Base-by-base conservation (phyloP, 768 basidiomycete genomes). In the Kwoniella sp. region DNA sequence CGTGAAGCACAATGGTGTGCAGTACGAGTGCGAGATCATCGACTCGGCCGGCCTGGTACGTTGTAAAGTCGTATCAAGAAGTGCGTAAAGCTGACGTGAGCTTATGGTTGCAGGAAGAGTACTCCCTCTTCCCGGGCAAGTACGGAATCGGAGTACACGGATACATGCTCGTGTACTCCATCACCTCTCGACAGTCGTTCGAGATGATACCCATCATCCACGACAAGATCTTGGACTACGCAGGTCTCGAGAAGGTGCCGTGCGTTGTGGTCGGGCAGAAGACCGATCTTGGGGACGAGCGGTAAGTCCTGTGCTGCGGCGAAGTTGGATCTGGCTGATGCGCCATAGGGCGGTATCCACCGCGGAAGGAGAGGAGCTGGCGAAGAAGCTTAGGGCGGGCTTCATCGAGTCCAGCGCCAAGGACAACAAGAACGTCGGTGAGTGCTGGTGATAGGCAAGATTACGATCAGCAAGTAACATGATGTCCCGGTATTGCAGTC, bases 61-160 rank as follows among this genome's bases (percentile, higher is more conserved):
- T 71, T 33, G 5, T 4, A n/a, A n/a, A n/a, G n/a, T n/a, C 23
- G 34, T 36, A 6, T 6, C 5, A 15, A 36, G 15, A 19, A 15
- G 9, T n/a, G n/a, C 3, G 17, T 20, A n/a, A 8, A 36, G 22
- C 46, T 27, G 23, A 40, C 46, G 22, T 19, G 27, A 46, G 22
- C 7, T n/a, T 25, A 19, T 4, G 14, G 14, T 33, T 12, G 41
- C 71, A 91, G 90, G 93, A 98, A 69, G 93, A 99, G 75, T 96
- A 88, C 77, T 87, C 89, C 17, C 88, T 92, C 51, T 82, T 99
- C 59, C 89, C 89, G 62, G 81, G 87, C 23, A 89, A 91, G 73
- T 88, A 96, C 69, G 91, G 90, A 33, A 89, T 96, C 65, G 93
- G 93, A 46, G 89, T 93, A 65, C 92, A 99, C 69, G 93, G 93